These are phyloP conservation scores for Tolypocladium guangdongense DNA, from an alignment of 2,329 filamentous ascomycete species.

Conservation along the genomic window DNA sequence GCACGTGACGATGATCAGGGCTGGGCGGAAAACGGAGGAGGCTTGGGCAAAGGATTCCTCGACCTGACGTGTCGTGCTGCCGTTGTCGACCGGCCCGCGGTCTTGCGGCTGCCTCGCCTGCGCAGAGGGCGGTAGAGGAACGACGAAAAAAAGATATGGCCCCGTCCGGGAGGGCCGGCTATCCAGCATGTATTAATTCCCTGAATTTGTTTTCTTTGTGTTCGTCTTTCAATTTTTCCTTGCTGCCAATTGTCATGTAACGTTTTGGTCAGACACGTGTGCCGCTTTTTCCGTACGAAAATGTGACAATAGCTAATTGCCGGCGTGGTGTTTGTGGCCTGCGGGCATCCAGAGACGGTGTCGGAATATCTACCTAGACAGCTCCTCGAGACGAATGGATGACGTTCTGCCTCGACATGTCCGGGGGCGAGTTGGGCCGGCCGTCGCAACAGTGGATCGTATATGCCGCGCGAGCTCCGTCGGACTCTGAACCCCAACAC, in stretches of 20 bases:
- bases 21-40: not conserved
- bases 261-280: not conserved
- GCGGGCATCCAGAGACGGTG: not conserved
- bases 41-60: not conserved
- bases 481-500: not conserved
- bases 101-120: not conserved
- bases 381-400: no score
- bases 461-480: not conserved
- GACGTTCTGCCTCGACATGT: not conserved
- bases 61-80: not conserved
- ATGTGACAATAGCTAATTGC: not conserved
- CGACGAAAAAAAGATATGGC: slow-evolving; percentile 2
- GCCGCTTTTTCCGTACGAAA: not conserved
- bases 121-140: slow-evolving; percentile 13
- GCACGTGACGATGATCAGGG: not conserved
- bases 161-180: slow-evolving; percentile 16
- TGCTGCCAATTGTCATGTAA: not conserved
- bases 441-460: not conserved
- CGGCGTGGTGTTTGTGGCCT: not conserved
- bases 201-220: slow-evolving; percentile 24
- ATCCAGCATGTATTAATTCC: slow-evolving; percentile 40
- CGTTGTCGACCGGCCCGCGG: not conserved
- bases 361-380: no score
- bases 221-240: slow-evolving; percentile 10
- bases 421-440: not conserved